A percentile compares a stretch with the other conserved stretches of the same genome.
These are phyloP conservation scores for Exophiala calicioides DNA, from an alignment of 2,329 filamentous ascomycete genomes.

Conservation along the genomic window DNA sequence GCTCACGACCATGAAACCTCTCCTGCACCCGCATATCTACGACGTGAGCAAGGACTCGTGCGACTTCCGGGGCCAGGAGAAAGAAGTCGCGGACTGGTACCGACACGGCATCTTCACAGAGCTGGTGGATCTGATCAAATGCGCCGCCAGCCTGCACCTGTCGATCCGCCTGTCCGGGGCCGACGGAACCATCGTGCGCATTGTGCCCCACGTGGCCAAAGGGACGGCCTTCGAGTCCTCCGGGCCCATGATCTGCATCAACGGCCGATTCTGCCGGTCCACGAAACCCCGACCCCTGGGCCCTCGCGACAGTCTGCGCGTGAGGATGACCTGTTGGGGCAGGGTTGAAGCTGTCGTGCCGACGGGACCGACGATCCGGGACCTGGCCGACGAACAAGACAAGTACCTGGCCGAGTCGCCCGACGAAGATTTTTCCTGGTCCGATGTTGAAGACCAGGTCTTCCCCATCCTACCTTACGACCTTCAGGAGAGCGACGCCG, in stretches of 20 bases:
- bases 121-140: slow-evolving; percentile 16
- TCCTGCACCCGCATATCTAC: slow-evolving; percentile 14
- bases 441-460: slow-evolving; percentile 9
- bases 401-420: background rate
- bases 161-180: slow-evolving; percentile 21
- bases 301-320: slow-evolving; percentile 2
- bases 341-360: slow-evolving; percentile 26
- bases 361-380: slow-evolving; percentile 1
- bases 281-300: background rate
- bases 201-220: slow-evolving; percentile 20
- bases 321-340: slow-evolving; percentile 30
- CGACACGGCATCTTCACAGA: slow-evolving; percentile 8
- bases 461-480: slow-evolving; percentile 17
- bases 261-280: slow-evolving; percentile 6
- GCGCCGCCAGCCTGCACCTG: slow-evolving; percentile 15
- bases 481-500: slow-evolving; percentile 12
- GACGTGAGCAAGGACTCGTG: slow-evolving; percentile 1
- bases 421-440: slow-evolving; percentile 4
- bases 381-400: background rate
- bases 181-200: slow-evolving; percentile 22
- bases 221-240: slow-evolving; percentile 10
- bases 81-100: background rate
- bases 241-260: slow-evolving; percentile 19
- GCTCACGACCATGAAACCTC: slow-evolving; percentile 14
- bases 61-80: background rate